These are phyloP conservation scores for Austropuccinia psidii DNA, from an alignment of 1,284 basidiomycete species.

Conservation along the genomic window DNA sequence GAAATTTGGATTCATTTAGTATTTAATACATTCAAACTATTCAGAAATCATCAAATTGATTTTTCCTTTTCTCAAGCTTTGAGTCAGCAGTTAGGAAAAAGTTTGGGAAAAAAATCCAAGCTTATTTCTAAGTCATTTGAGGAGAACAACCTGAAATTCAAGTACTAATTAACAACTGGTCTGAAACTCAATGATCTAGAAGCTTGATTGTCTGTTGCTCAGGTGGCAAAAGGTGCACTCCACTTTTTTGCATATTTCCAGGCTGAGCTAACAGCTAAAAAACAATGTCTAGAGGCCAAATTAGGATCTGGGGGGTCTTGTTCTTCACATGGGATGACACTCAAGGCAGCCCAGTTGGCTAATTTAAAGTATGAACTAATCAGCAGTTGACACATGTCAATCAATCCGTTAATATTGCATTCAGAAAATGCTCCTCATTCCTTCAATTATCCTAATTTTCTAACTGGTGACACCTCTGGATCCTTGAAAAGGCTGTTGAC, in stretches of 20 bases:
- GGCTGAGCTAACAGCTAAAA: not conserved
- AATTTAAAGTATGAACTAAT: constrained; percentile 7
- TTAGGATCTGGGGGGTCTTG: not conserved
- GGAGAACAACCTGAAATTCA: constrained; percentile 10
- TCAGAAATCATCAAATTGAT: constrained; percentile 65
- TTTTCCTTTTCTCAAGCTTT: constrained; percentile 77
- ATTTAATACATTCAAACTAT: too few species aligned
- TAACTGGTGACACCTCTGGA: too few species aligned
- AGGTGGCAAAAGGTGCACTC: not conserved
- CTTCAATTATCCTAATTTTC: too few species aligned
- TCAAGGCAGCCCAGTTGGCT: constrained; percentile 3
- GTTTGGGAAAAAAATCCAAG: constrained; percentile 67
- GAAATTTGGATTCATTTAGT: constrained; percentile 33
- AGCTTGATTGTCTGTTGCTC: too few species aligned
- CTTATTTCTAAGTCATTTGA: constrained; percentile 11
- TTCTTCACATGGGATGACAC: not conserved
- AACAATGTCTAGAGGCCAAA: constrained; percentile 9
- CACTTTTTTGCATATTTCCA: not conserved
- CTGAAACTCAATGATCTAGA: constrained; percentile 14
- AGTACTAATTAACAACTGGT: constrained; percentile 17
- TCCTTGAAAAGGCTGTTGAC: too few species aligned
- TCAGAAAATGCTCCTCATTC: too few species aligned
- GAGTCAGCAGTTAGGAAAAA: constrained; percentile 64
- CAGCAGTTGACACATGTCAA: not conserved
- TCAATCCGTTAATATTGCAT: constrained; percentile 1